Evolutionary conservation across 2,329 filamentous ascomycete genomes (phyloP).

Genomic region (Aspergillus brunneoviolaceus): DNA sequence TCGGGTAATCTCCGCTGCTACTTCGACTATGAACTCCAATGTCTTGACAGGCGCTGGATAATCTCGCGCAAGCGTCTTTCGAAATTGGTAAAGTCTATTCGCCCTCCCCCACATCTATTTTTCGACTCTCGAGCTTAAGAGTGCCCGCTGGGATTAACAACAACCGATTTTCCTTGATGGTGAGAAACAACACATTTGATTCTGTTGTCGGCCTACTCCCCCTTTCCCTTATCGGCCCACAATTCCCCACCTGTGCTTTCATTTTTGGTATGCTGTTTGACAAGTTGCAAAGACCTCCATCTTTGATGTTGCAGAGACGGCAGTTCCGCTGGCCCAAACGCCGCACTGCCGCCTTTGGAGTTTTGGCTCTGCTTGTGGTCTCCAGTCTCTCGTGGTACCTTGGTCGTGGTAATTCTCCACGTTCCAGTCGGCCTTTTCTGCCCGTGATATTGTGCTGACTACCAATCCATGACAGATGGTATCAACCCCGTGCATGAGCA

Average conservation of each 20-base stretch:
- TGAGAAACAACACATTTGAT: too few species aligned
- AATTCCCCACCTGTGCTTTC: not conserved
- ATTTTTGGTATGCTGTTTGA: not conserved
- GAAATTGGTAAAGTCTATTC: too few species aligned
- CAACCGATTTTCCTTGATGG: too few species aligned
- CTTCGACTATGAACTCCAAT: too few species aligned
- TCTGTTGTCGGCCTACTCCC: not conserved
- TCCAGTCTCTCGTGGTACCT: slow-evolving; percentile 15
- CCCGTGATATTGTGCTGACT: not conserved
- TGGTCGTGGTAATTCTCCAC: slow-evolving; percentile 9
- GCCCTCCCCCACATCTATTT: too few species aligned
- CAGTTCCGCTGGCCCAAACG: slow-evolving; percentile 22
- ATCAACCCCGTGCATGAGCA: slow-evolving; percentile 12
- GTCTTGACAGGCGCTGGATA: too few species aligned
- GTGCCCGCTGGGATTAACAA: too few species aligned
- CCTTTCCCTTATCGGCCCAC: not conserved
- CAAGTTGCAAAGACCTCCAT: too few species aligned
- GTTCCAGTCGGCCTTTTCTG: slow-evolving; percentile 9
- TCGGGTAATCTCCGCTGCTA: too few species aligned
- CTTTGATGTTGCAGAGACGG: slow-evolving; percentile 17
- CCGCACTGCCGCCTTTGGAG: slow-evolving; percentile 15
- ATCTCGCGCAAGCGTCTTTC: too few species aligned
- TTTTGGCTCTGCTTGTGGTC: slow-evolving; percentile 17
- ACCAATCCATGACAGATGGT: not conserved
- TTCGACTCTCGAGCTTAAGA: too few species aligned